These are phyloP conservation scores for Dactylellina drechsleri DNA, from an alignment of 2,329 filamentous ascomycete species.

Conservation along the genomic window DNA sequence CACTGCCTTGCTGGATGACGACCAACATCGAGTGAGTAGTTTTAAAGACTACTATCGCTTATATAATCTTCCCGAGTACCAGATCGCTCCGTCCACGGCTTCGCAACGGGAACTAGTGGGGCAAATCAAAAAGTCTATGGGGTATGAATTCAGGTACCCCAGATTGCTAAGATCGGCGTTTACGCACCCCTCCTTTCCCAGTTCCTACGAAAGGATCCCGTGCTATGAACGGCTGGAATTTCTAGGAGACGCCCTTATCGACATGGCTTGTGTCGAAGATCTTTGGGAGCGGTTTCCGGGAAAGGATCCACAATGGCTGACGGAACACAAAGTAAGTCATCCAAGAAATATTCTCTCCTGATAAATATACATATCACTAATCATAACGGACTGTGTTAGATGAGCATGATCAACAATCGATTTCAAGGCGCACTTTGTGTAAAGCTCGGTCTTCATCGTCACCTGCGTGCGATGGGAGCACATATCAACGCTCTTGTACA, in stretches of 20 bases:
- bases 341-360: background rate
- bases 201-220: conserved; percentile 79
- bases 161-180: conserved; percentile 84
- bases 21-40: conserved; percentile 66
- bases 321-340: conserved; percentile 79
- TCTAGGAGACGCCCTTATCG: conserved; percentile 80
- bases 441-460: conserved; percentile 77
- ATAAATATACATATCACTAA: conserved; percentile 6
- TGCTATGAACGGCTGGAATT: conserved; percentile 93
- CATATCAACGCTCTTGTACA: conserved; percentile 65
- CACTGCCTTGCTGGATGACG: conserved; percentile 66
- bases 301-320: conserved; percentile 93
- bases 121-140: conserved; percentile 70
- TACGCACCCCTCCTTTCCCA: conserved; percentile 83
- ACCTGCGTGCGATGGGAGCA: conserved; percentile 70
- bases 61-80: conserved; percentile 78
- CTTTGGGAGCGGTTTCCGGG: conserved; percentile 80
- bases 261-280: conserved; percentile 84
- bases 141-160: conserved; percentile 76
- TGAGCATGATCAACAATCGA: conserved; percentile 98
- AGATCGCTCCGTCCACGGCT: conserved; percentile 71
- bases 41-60: conserved; percentile 78
- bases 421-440: conserved; percentile 87
- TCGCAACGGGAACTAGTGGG: conserved; percentile 75
- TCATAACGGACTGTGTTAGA: conserved; percentile 62